Base-by-base conservation (phyloP, 306 rosid genomes). In the Casuarina glauca region DNA sequence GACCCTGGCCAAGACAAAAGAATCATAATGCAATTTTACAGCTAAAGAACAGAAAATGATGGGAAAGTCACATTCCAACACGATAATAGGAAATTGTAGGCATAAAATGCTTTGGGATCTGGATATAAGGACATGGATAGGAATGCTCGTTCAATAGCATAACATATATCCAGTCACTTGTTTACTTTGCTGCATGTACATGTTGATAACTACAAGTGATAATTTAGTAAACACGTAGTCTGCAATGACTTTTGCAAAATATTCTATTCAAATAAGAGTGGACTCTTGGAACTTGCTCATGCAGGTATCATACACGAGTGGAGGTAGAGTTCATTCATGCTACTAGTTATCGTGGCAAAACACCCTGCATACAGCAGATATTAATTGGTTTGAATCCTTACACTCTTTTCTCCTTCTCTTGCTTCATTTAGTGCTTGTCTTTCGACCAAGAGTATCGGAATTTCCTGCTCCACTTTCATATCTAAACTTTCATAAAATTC, bases 361-460 rank as follows among this genome's bases (percentile, higher is more conserved):
- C 38, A 46, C 73, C 68, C 53, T 50, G 32, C 64, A 41, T 60
- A 72, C 36, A 80, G 74, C 72, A 41, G 67, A 60, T 45, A 57
- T 32, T n/a, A 70, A 52, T 54, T 69, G 73, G 79, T 82, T 72
- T 76, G 52, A 71, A 81, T 76, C 57, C 92, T 91, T 89, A 95
- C 99, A 86, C 93, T 85, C 87, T 84, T 93, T 79, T 96, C 99
- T 82, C 99, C 99, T 72, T 88, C 97, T 81, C 99, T 91, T 35
- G 99, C 99, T 89, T 96, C 99, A 55, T 96, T 96, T 63, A 96
- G 84, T 26, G 99, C 99, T 87, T 93, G 91, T 81, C 98, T 89
- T 90, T 96, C 98, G 46, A 96, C 99, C 91, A 96, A 84, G 74
- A 96, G 96, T 78, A 96, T 82, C 4, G 99, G 99, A 82, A 96